Evolutionary conservation across 2,329 filamentous ascomycete genomes (phyloP).

Genomic region (Ophiostoma tasmaniense): DNA sequence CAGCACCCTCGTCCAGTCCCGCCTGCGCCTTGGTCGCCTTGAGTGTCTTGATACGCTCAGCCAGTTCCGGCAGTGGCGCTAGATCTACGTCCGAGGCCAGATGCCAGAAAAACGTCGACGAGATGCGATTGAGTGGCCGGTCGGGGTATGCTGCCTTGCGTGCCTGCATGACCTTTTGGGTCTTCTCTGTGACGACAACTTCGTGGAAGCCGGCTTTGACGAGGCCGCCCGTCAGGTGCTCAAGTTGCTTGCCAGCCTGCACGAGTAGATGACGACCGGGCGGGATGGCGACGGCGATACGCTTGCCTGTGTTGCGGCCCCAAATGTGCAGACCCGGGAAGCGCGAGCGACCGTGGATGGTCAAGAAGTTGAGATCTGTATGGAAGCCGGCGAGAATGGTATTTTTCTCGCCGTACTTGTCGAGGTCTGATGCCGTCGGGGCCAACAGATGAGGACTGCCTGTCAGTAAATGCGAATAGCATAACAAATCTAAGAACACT

Average conservation of each 20-base stretch:
- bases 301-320: conserved; percentile 53
- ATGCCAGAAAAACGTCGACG: conserved; percentile 55
- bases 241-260: conserved; percentile 55
- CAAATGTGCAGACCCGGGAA: conserved; percentile 55
- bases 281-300: conserved; percentile 51
- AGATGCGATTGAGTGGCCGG: conserved; percentile 48
- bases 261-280: conserved; percentile 50
- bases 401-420: conserved; percentile 43
- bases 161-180: conserved; percentile 38
- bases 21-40: conserved; percentile 39
- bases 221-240: conserved; percentile 52
- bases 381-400: conserved; percentile 57
- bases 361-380: conserved; percentile 57
- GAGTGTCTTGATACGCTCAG: conserved; percentile 36
- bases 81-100: conserved; percentile 49
- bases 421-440: conserved; percentile 50
- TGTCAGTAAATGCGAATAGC: background rate
- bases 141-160: conserved; percentile 36
- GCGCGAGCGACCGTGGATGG: conserved; percentile 54
- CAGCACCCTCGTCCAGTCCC: conserved; percentile 46
- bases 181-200: conserved; percentile 49
- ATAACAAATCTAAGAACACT: background rate
- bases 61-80: conserved; percentile 41
- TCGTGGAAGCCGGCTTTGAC: conserved; percentile 56
- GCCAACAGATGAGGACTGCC: conserved; percentile 46